Base-by-base conservation (phyloP, 2,329 filamentous ascomycete species). In the Fusarium devonianum region DNA sequence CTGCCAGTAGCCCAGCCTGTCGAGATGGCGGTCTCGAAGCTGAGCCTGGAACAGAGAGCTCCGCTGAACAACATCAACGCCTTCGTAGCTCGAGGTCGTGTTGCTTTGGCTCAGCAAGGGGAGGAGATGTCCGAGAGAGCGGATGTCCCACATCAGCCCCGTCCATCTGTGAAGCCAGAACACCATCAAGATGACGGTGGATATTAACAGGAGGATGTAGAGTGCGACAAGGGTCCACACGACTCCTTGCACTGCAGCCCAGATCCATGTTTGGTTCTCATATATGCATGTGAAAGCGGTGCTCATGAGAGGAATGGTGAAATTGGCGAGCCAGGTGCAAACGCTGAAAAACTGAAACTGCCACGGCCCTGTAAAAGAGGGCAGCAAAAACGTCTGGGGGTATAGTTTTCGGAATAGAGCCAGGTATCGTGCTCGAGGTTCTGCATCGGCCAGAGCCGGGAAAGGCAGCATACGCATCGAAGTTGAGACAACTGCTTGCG, bases 1-100 rank as follows among this genome's bases (percentile, higher is more conserved):
- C 49, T 83, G 83, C 90, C 92, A 97, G 71, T 95, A 95, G 6
- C 92, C 91, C n/a, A 97, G 79, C 33, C 88, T 81, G 62, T 93
- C 86, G 5, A 81, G 75, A 56, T 83, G 83, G 53, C 78, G 82
- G 64, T 77, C 81, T 38, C 72, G 75, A 32, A 82, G 78, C 55
- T 78, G 77, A 19, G 77, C 72, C 61, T 72, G 73, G 63, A 88
- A 82, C 23, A 84, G 77, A 22, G 71, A 65, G 36, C 78, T 76
- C 12, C 72, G 74, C 7, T 73, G 71, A 32, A 84, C 78, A 0
- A 84, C 60, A n/a, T 63, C 82, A 62, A 92, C 88, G 4, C 84
- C 83, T 10, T 82, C 78, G 69, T 92, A 96, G 63, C 89, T 87
- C 16, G 78, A 76, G 37, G 92, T 79, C 13, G 87, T 84, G 70